Base-by-base conservation (phyloP, 257 asterid species). In the Primulina eburnea region DNA sequence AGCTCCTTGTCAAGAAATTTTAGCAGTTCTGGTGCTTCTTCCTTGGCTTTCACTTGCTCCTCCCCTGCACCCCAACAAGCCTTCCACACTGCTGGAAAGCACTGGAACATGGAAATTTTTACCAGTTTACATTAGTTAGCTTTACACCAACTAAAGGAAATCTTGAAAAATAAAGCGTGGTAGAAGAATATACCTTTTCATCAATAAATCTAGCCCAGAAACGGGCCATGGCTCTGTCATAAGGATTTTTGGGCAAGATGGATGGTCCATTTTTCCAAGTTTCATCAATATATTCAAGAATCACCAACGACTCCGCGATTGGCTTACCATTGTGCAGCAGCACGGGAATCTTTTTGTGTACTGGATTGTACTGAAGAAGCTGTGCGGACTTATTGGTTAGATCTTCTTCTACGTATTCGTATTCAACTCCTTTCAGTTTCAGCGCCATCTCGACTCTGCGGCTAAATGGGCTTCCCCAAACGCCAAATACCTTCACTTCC, bases 221-320 rank as follows among this genome's bases (percentile, higher is more conserved):
- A 35, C 80, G 80, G 18, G 80, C 76, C 32, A 6, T 73, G 53
- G 85, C 80, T 62, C 79, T 73, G 7, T 80, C 70, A 33, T 71
- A 62, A 20, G 83, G 85, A 62, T 78, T 60, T 38, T 76, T 59
- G 0, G 88, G 82, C 71, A 78, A 64, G 32, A 83, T 60, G 24
- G 75, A 47, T 3, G 62, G 71, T 2, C 65, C 70, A 12, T 43
- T 43, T 28, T 68, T 56, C 76, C 80, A 84, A 7, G 73, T 75
- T 52, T 81, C 89, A 6, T 84, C 84, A 28, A 84, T 77, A 62
- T 81, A 84, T 30, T 83, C 79, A 35, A 83, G 64, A 40, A 83
- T 81, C 7, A 73, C 66, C 0, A 67, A 17, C 7, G 88, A 76
- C 26, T 83, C 80, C 18, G 24, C 24, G 65, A 83, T 34, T 0